Percentiles rank a stretch among this genome's conserved stretches.
Conservation (phyloP, 1,139 yeast species). For the Wickerhamiella infanticola region DNA sequence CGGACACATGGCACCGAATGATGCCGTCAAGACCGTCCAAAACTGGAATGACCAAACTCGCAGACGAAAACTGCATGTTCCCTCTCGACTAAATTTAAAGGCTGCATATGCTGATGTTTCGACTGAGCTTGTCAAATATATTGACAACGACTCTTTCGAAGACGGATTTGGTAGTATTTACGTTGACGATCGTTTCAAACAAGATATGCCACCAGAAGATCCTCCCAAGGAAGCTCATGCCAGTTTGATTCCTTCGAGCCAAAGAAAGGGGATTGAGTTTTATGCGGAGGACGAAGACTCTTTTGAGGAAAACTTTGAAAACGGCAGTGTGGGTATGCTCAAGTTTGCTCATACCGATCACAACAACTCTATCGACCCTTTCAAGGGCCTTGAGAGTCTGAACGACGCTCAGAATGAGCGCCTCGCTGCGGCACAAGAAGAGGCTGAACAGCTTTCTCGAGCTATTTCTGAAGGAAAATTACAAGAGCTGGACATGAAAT, state of each 20-base stretch:
- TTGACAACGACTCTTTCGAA: constrained; percentile 4
- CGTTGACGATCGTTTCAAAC: background rate
- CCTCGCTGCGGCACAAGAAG: constrained; percentile 11
- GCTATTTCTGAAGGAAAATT: background rate
- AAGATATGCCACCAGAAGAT: background rate
- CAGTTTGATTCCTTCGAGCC: background rate
- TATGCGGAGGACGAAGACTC: constrained; percentile 1
- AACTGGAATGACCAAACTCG: constrained; percentile 14
- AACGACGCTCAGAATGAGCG: constrained; percentile 12
- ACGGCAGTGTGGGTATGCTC: background rate
- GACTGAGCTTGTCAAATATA: background rate
- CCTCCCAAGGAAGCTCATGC: background rate
- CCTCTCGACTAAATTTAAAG: constrained; percentile 12
- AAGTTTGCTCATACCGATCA: constrained; percentile 3
- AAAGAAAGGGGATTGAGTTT: background rate
- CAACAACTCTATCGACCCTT: constrained; percentile 11
- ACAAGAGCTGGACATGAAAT: constrained; percentile 7
- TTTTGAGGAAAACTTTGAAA: background rate
- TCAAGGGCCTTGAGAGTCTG: constrained; percentile 14
- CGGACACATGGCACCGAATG: constrained; percentile 17
- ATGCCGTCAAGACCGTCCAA: constrained; percentile 11
- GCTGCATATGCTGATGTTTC: constrained; percentile 4
- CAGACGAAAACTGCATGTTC: constrained; percentile 10
- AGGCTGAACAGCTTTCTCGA: constrained; percentile 9
- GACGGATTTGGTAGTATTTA: constrained; percentile 9